Percentiles rank a stretch among this genome's conserved stretches.
These are phyloP conservation scores for Omphalotus olearius DNA, from an alignment of 1,284 basidiomycete species.

Conservation along the genomic window DNA sequence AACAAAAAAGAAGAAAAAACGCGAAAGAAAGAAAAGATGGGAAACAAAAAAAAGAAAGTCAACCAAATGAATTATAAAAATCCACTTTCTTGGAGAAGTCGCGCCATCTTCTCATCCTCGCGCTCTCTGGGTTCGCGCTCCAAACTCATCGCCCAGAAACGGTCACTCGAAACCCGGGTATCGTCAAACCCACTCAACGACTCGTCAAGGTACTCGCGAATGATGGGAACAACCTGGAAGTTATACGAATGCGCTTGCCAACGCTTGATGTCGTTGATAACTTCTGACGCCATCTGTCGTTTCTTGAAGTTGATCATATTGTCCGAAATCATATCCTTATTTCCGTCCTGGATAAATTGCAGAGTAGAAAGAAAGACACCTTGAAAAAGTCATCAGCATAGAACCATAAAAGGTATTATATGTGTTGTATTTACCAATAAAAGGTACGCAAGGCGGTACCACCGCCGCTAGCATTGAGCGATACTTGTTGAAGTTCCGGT, in stretches of 20 bases:
- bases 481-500: constrained; percentile 93
- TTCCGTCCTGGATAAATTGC: constrained; percentile 98
- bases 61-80: constrained; percentile 52
- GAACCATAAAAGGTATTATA: neutral
- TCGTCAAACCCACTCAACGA: constrained; percentile 69
- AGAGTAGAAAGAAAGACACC: constrained; percentile 95
- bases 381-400: constrained; percentile 26
- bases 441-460: constrained; percentile 94
- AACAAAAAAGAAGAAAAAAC: neutral
- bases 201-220: constrained; percentile 78
- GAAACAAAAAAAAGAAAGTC: neutral
- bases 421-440: constrained; percentile 68
- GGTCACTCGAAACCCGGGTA: constrained; percentile 57
- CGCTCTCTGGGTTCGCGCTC: constrained; percentile 89
- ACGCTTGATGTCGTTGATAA: constrained; percentile 94
- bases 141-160: constrained; percentile 84
- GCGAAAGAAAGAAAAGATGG: neutral
- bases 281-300: constrained; percentile 88
- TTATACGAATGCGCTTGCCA: constrained; percentile 94
- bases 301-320: constrained; percentile 95
- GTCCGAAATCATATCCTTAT: constrained; percentile 80
- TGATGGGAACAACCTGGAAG: constrained; percentile 62
- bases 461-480: constrained; percentile 82
- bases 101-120: constrained; percentile 91
- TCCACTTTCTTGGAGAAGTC: constrained; percentile 83